phyloP scores from a whole-genome alignment of 2,329 filamentous ascomycete species.

The Colletotrichum theobromicola region DNA sequence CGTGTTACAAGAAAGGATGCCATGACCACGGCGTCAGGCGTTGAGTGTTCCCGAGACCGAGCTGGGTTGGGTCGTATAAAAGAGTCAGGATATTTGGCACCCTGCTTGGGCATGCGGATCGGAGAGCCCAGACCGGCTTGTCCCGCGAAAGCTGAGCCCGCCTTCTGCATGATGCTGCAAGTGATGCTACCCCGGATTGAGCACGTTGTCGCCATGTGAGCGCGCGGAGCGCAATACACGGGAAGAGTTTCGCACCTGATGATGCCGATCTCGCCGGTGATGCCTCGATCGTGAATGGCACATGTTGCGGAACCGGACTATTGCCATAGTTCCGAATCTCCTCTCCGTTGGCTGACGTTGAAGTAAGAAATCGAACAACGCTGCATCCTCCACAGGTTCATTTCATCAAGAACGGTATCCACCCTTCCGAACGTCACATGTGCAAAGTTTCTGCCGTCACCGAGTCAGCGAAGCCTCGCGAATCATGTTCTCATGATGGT shows the following conservation, averaged over 20 bases:
- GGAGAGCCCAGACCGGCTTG: background rate
- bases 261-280: background rate
- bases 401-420: background rate
- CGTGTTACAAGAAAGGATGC: background rate
- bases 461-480: background rate
- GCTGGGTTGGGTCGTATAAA: background rate
- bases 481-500: background rate
- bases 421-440: background rate
- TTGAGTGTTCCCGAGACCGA: background rate
- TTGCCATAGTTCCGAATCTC: background rate
- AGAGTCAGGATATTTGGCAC: background rate
- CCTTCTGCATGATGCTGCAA: background rate
- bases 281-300: background rate
- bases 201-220: background rate
- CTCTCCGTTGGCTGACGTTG: background rate
- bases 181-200: background rate
- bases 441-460: background rate
- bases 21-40: background rate
- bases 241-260: background rate
- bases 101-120: background rate
- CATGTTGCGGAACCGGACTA: background rate
- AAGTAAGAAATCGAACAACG: background rate
- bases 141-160: background rate
- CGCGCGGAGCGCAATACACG: background rate
- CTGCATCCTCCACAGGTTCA: background rate